Percentiles rank a stretch among this genome's conserved stretches.
Evolutionary conservation across 345 rosid species (phyloP).

Genomic region (Hibiscus trionum): DNA sequence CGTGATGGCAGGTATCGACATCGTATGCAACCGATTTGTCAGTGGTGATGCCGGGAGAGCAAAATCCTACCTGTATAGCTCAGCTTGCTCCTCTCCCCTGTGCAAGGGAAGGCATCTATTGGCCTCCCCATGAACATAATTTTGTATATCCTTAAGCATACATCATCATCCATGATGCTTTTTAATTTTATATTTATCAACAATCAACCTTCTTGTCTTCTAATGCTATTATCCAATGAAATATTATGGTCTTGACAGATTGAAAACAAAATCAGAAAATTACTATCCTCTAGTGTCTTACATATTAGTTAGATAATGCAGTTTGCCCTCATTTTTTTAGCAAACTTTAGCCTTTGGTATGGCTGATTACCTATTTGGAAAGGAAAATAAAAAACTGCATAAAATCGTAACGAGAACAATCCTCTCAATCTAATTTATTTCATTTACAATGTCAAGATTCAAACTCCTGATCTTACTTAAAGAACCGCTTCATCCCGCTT

Average conservation of each 20-base stretch:
- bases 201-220: neutral
- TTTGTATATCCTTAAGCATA: slow-evolving; percentile 23
- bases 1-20: slow-evolving; percentile 31
- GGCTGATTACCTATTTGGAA: neutral
- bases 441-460: too few relatives aligned
- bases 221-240: slow-evolving; percentile 9
- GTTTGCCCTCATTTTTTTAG: neutral
- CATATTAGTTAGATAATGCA: neutral
- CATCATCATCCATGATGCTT: neutral
- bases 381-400: too few relatives aligned
- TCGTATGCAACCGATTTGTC: slow-evolving; percentile 52
- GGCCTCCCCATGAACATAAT: slow-evolving; percentile 52
- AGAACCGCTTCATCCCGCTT: too few relatives aligned
- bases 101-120: slow-evolving; percentile 52
- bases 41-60: slow-evolving; percentile 85
- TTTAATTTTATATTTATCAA: neutral
- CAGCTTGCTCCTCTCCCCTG: slow-evolving; percentile 84
- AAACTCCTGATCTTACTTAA: too few relatives aligned
- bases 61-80: slow-evolving; percentile 67
- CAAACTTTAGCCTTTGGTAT: neutral
- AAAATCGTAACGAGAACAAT: too few relatives aligned
- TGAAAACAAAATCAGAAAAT: neutral
- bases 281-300: neutral
- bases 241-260: neutral
- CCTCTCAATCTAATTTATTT: too few relatives aligned